Base-by-base conservation (phyloP, 352 stramenopile genomes). In the Pythium periplocum region DNA sequence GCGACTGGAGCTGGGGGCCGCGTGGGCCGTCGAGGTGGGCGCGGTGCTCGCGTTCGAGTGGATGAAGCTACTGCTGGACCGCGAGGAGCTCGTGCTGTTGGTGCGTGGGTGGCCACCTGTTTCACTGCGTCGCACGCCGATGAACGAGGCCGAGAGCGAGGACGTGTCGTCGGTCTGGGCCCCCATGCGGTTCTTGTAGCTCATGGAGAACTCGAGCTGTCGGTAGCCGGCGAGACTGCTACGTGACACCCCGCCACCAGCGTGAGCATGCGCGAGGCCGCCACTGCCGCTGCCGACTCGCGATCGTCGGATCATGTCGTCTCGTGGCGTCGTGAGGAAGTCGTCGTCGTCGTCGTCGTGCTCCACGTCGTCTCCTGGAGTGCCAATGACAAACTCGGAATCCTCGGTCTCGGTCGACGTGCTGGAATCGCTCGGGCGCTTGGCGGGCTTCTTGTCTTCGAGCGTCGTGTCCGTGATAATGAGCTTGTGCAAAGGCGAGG, bases 131-230 rank as follows among this genome's bases (percentile, higher is more conserved):
- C 12, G 38, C 38, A 8, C 38, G 7, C 38, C 38, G 7, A 42
- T 8, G 38, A 42, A 42, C 7, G 38, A 42, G 38, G 38, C 7
- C 7, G 38, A 42, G 43, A 51, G 45, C 51, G 45, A n/a, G 49
- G 17, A 40, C 6, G 42, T 34, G 35, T 53, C 41, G 2, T 43
- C 51, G 26, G 38, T 47, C 12, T 49, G 46, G 30, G 51, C 48
- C 30, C 52, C 55, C 55, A 59, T 61, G 40, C 81, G 83, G 67
- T 91, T 93, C 68, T 91, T 93, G 71, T 93, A 93, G 33, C 70
- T 84, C 83, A 93, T 93, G 45, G 81, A 92, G 64, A 76, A 90
- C 48, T 75, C 76, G 32, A 93, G 68, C 64, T 93, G 79, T 3
- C 75, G 69, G 60, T 87, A 93, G 45, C 85, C 75, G 0, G 76